Percentiles rank a stretch among this genome's conserved stretches.
Conservation (phyloP, 1,284 basidiomycete genomes). For the Malassezia obtusa region DNA sequence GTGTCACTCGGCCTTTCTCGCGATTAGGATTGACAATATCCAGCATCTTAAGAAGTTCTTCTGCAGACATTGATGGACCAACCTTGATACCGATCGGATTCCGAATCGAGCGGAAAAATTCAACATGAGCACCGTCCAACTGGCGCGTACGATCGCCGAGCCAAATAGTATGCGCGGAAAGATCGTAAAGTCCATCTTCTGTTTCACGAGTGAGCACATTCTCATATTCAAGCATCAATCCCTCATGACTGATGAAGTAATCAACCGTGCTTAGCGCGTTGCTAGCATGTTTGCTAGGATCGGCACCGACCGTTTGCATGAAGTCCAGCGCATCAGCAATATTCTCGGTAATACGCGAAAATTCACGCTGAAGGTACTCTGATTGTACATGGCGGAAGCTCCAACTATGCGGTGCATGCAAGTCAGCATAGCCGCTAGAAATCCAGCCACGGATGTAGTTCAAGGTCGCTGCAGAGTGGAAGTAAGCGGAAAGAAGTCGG, state of each 20-base stretch:
- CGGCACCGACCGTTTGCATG: constrained; percentile 70
- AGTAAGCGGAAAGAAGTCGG: constrained; percentile 76
- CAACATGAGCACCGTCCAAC: constrained; percentile 82
- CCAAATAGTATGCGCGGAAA: constrained; percentile 90
- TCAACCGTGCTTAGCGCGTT: constrained; percentile 77
- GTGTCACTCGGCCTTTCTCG: constrained; percentile 70
- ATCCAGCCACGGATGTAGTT: constrained; percentile 84
- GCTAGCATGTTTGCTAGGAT: constrained; percentile 52
- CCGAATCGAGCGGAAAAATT: constrained; percentile 66
- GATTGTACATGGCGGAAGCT: constrained; percentile 83
- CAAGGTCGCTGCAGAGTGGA: constrained; percentile 83
- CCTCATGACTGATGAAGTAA: constrained; percentile 91
- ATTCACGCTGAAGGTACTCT: constrained; percentile 65
- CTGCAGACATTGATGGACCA: constrained; percentile 71
- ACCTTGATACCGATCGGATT: constrained; percentile 97
- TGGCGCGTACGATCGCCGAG: constrained; percentile 94
- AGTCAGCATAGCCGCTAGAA: constrained; percentile 71
- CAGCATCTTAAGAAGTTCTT: constrained; percentile 70
- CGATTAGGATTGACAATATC: constrained; percentile 69
- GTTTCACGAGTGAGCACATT: constrained; percentile 70
- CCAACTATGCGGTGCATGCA: constrained; percentile 85
- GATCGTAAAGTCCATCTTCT: constrained; percentile 57
- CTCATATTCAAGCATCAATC: constrained; percentile 85
- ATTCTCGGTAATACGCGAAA: constrained; percentile 70
- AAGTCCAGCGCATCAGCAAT: constrained; percentile 88